Conservation (phyloP, 1,284 basidiomycete species). For the Boletellus deceptivus region DNA sequence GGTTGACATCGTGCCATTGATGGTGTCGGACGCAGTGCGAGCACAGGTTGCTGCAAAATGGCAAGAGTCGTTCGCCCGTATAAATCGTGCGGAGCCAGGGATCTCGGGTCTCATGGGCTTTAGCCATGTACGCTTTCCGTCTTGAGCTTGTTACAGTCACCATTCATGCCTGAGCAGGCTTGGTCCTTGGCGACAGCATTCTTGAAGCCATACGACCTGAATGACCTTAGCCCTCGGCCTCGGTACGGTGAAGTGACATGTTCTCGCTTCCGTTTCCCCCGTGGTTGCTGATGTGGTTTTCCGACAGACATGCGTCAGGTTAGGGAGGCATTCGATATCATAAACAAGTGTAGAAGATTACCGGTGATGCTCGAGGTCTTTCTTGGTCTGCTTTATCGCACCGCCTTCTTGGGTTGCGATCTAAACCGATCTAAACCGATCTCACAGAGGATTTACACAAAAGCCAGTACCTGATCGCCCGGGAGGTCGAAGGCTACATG, state of each 20-base stretch:
- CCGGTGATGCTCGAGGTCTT: conserved; percentile 65
- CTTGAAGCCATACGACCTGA: conserved; percentile 56
- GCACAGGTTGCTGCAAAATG: conserved; percentile 68
- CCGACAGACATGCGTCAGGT: conserved; percentile 48
- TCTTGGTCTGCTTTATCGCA: conserved; percentile 45
- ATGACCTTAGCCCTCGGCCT: conserved; percentile 32
- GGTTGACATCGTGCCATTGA: conserved; percentile 17
- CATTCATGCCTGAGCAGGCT: conserved; percentile 42
- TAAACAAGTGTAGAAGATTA: conserved; percentile 56
- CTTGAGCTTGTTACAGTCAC: not conserved
- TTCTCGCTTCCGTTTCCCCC: not conserved
- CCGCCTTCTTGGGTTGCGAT: not conserved
- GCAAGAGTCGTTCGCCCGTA: conserved; percentile 63
- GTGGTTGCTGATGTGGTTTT: conserved; percentile 1
- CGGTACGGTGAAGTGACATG: conserved; percentile 37
- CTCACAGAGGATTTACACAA: conserved; percentile 59
- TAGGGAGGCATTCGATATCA: conserved; percentile 50
- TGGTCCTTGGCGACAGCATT: conserved; percentile 60
- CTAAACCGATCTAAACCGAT: conserved; percentile 8
- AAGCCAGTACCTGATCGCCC: conserved; percentile 55
- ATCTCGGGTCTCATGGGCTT: conserved; percentile 65
- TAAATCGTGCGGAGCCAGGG: conserved; percentile 62
- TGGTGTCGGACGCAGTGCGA: conserved; percentile 55
- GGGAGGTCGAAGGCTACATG: conserved; percentile 60
- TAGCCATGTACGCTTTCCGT: conserved; percentile 49